phyloP scores from a whole-genome alignment of 805 yeast genomes.

The Saccharomyces mikatae region DNA sequence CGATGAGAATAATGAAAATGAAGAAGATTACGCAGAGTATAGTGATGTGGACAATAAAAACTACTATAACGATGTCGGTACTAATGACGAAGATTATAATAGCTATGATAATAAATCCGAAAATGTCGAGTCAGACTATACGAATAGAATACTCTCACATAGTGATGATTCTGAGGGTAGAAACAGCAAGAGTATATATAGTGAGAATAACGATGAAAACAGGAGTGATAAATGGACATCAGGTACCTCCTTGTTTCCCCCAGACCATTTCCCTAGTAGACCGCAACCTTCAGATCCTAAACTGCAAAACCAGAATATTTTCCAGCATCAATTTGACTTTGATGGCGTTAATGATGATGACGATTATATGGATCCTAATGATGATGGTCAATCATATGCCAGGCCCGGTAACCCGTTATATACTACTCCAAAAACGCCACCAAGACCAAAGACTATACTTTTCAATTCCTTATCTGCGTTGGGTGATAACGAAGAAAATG shows the following conservation, averaged over 20 bases:
- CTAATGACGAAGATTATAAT: conserved; percentile 22
- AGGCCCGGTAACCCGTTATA: conserved; percentile 55
- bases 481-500: neutral
- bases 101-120: conserved; percentile 25
- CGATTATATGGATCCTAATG: conserved; percentile 72
- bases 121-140: conserved; percentile 19
- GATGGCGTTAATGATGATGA: conserved; percentile 43
- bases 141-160: conserved; percentile 31
- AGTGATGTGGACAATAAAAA: conserved; percentile 19
- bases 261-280: conserved; percentile 3
- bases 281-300: conserved; percentile 12
- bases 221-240: conserved; percentile 11
- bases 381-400: conserved; percentile 69
- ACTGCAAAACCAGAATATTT: conserved; percentile 18
- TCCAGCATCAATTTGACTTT: conserved; percentile 40
- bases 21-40: conserved; percentile 20
- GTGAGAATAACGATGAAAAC: conserved; percentile 11
- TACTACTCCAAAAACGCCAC: conserved; percentile 32
- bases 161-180: conserved; percentile 20
- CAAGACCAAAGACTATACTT: conserved; percentile 18
- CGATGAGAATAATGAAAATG: conserved; percentile 21
- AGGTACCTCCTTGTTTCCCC: neutral
- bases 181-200: neutral
- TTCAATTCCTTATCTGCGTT: neutral
- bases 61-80: conserved; percentile 20